phyloP scores from a whole-genome alignment of 1,284 basidiomycete genomes.

The Peniophora sp. region DNA sequence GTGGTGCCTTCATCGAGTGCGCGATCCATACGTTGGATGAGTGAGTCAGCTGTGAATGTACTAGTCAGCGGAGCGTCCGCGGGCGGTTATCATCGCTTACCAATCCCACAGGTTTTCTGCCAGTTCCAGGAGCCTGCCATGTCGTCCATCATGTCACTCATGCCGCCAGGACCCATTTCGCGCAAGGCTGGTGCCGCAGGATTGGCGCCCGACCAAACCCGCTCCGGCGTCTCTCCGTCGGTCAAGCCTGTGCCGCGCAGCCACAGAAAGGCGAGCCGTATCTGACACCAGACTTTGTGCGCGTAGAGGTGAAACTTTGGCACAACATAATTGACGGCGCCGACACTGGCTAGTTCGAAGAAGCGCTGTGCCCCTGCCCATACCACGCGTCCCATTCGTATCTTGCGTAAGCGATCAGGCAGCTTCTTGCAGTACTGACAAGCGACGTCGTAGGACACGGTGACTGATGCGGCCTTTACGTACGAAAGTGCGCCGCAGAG shows the following conservation, averaged over 20 bases:
- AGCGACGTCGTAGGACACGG: conserved; percentile 27
- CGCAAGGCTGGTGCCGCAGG: conserved; percentile 12
- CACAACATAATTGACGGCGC: conserved; percentile 9
- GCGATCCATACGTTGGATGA: no score
- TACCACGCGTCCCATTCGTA: background rate
- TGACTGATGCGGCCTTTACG: conserved; percentile 5
- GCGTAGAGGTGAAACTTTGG: conserved; percentile 20
- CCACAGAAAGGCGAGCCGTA: conserved; percentile 17
- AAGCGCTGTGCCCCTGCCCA: background rate
- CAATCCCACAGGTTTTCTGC: conserved; percentile 12
- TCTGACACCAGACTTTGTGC: conserved; percentile 15
- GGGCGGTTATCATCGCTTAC: background rate
- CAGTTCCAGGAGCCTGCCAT: conserved; percentile 22
- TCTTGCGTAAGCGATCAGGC: conserved; percentile 7
- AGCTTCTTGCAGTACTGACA: conserved; percentile 25
- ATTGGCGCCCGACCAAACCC: conserved; percentile 14
- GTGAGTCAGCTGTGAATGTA: no score
- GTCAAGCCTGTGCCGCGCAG: conserved; percentile 12
- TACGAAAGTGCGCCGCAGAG: conserved; percentile 15
- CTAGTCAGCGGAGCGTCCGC: no score
- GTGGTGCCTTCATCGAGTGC: no score
- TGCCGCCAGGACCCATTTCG: conserved; percentile 19
- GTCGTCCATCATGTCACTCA: conserved; percentile 20
- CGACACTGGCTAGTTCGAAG: conserved; percentile 2
- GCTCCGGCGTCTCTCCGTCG: conserved; percentile 22